Conservation (phyloP, 1,284 basidiomycete genomes). For the Trichosporon sp. region DNA sequence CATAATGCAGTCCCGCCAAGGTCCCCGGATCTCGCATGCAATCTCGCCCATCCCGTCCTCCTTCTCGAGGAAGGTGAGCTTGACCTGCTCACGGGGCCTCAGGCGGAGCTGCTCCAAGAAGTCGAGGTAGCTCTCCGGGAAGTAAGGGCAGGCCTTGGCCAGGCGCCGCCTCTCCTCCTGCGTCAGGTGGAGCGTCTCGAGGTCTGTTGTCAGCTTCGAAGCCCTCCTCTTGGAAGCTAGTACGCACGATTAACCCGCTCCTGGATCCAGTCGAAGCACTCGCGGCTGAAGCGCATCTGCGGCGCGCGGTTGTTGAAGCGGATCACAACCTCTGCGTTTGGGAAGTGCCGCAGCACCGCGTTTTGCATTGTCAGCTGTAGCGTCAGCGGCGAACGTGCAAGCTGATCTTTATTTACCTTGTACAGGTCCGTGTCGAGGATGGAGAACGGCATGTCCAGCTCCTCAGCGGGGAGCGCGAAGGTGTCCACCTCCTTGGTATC, state of each 20-base stretch:
- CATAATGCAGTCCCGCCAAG: constrained; percentile 87
- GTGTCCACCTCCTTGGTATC: neutral
- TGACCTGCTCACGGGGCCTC: constrained; percentile 75
- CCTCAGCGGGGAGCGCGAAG: constrained; percentile 28
- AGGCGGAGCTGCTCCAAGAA: constrained; percentile 73
- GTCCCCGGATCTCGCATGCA: constrained; percentile 72
- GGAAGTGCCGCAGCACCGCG: constrained; percentile 81
- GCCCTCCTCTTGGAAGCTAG: neutral
- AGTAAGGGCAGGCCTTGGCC: constrained; percentile 70
- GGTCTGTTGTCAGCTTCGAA: constrained; percentile 60
- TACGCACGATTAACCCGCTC: constrained; percentile 68
- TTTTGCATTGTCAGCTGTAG: constrained; percentile 93
- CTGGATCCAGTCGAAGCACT: constrained; percentile 69
- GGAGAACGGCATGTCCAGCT: constrained; percentile 61
- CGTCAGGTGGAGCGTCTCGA: constrained; percentile 67
- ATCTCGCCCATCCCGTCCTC: constrained; percentile 64
- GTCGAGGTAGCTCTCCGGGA: constrained; percentile 72
- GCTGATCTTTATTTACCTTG: constrained; percentile 64
- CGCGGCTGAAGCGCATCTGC: constrained; percentile 70
- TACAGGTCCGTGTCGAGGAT: constrained; percentile 95
- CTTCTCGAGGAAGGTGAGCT: constrained; percentile 65
- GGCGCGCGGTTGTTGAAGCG: constrained; percentile 83
- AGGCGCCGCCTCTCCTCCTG: constrained; percentile 72
- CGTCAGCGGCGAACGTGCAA: neutral
- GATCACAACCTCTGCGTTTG: constrained; percentile 65